A percentile compares a stretch with the other conserved stretches of the same genome.
Conservation (phyloP, 2,329 filamentous ascomycete species). For the Pseudocercospora pini-densiflorae region DNA sequence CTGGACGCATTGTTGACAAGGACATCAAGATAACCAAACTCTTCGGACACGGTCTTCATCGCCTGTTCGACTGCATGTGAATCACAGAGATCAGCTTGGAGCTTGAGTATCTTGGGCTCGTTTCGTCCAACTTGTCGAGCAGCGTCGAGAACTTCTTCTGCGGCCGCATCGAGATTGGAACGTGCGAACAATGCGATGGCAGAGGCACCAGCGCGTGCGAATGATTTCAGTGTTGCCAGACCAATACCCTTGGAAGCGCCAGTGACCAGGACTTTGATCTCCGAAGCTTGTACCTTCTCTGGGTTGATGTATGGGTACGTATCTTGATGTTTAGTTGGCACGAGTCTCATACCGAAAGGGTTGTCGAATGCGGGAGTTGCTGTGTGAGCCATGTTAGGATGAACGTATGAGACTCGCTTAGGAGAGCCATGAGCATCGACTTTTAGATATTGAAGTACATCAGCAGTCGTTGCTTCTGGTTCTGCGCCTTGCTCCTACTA, state of each 20-base stretch:
- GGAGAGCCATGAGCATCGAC: too few species aligned
- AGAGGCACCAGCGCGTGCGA: slow-evolving; percentile 42
- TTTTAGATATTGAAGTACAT: too few species aligned
- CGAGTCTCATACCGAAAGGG: slow-evolving; percentile 5
- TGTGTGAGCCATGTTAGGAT: not conserved
- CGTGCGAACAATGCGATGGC: slow-evolving; percentile 37
- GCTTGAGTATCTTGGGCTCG: slow-evolving; percentile 45
- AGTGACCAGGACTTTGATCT: slow-evolving; percentile 41
- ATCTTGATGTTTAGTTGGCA: not conserved
- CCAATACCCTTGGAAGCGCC: slow-evolving; percentile 45
- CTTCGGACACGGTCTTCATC: slow-evolving; percentile 37
- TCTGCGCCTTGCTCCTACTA: too few species aligned
- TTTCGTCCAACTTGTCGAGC: slow-evolving; percentile 40
- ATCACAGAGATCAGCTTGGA: slow-evolving; percentile 51
- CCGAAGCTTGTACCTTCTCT: not conserved
- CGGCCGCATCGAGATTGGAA: not conserved
- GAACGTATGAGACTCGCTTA: too few species aligned
- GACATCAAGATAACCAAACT: slow-evolving; percentile 42
- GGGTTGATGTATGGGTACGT: slow-evolving; percentile 8
- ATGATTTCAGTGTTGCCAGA: slow-evolving; percentile 42
- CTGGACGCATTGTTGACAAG: slow-evolving; percentile 44
- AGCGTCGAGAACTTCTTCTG: slow-evolving; percentile 39
- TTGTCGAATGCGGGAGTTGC: not conserved
- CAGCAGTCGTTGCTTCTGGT: too few species aligned
- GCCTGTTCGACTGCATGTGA: slow-evolving; percentile 41